Percentiles rank a stretch among this genome's conserved stretches.
These are phyloP conservation scores for Cyclotella kingstonii DNA, from an alignment of 108 stramenopile genomes.

Conservation along the genomic window DNA sequence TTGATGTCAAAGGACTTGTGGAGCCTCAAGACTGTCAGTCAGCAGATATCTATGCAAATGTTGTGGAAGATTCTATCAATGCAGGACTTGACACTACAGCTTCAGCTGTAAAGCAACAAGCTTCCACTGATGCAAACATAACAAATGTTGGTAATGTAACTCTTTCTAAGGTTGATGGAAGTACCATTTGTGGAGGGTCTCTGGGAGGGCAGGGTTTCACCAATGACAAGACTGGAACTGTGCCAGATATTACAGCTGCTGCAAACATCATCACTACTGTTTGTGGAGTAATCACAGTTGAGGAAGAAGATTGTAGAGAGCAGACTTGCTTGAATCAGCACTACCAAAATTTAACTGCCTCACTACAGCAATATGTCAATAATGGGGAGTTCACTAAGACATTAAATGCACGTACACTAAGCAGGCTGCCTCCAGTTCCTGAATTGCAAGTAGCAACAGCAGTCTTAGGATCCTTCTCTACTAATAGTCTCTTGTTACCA, in stretches of 20 bases:
- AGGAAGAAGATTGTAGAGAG: conserved; percentile 27
- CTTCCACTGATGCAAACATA: conserved; percentile 26
- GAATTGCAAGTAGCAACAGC: conserved; percentile 19
- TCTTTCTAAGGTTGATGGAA: conserved; percentile 25
- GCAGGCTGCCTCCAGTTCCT: conserved; percentile 43
- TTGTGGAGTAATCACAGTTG: conserved; percentile 36
- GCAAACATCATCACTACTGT: conserved; percentile 11
- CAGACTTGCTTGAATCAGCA: conserved; percentile 20
- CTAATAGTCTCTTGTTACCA: conserved; percentile 27
- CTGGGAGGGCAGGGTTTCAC: conserved; percentile 33
- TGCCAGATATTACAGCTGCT: conserved; percentile 29
- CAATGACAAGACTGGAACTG: conserved; percentile 32
- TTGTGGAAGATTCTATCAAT: conserved; percentile 39
- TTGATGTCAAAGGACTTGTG: conserved; percentile 28
- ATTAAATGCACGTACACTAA: conserved; percentile 4
- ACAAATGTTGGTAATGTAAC: conserved; percentile 37
- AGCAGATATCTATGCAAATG: conserved; percentile 40
- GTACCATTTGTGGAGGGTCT: conserved; percentile 40
- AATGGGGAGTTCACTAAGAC: conserved; percentile 9
- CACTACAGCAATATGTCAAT: conserved; percentile 13
- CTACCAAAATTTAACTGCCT: conserved; percentile 11
- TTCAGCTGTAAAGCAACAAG: not conserved
- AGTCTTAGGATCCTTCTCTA: conserved; percentile 1
- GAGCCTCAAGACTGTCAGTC: conserved; percentile 38
- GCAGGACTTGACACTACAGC: conserved; percentile 4